Evolutionary conservation across 768 basidiomycete species (phyloP), one percentile per base, ranked within the genome.

Genomic region (Favolaschia claudopus): DNA sequence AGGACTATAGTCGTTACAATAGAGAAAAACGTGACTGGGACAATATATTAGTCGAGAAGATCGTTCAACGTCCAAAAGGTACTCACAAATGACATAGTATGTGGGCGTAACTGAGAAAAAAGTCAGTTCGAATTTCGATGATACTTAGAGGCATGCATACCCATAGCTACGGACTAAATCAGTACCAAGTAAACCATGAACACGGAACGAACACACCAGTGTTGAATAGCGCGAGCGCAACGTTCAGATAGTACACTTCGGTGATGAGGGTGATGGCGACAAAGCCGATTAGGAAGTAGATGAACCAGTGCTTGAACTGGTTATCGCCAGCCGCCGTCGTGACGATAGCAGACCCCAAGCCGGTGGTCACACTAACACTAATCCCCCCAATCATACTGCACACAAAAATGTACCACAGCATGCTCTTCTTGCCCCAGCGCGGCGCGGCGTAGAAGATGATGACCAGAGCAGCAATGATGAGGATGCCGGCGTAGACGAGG

Each of bases 311-410:
- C 59, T 89, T 95, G 76, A 98, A 96, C 88, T 96, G 92, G 72
- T 91, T 94, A 61, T 91, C 80, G 34, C 91, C 91, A 77, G 82
- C 76, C 5, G 81, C 85, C 37, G 86, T 86, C 45, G 90, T 88
- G 25, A 99, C 89, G 67, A 99, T 97, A 20, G 95, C 90, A 38
- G 93, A 81, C 40, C 97, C 95, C 33, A 98, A 83, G 31, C 97
- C 96, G 29, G 94, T 95, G 14, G 96, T 96, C 52, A 96, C 96
- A 66, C 91, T 93, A 64, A 96, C 94, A 55, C 90, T 92, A 44
- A 96, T 89, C 0, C 97, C 97, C 17, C 97, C 97, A 69, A 99
- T 98, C 84, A 98, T 89, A 62, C 91, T 93, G 75, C 97, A 99
- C 40, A 99, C 92, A 37, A 83, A 79, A 63, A 99, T 96, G 73